Conservation (phyloP, 2,329 filamentous ascomycete genomes). For the Cytospora chrysosperma region DNA sequence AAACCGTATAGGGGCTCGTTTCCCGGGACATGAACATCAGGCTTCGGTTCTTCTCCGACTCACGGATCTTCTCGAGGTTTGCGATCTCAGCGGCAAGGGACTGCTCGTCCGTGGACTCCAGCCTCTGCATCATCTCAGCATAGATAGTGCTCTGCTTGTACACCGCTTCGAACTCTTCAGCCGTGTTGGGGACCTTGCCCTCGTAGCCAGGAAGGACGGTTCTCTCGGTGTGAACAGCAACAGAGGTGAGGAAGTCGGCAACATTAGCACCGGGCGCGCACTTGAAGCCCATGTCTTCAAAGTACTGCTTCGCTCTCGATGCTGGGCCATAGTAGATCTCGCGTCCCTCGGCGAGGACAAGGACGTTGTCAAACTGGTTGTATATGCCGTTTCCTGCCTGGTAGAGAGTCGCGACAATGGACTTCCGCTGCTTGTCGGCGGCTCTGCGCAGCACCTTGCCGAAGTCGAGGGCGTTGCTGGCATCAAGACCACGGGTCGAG, state of each 20-base stretch:
- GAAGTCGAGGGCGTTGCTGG: conserved; percentile 53
- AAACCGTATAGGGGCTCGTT: neutral
- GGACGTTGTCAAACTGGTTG: conserved; percentile 67
- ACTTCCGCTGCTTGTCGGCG: conserved; percentile 60
- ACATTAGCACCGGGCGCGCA: conserved; percentile 62
- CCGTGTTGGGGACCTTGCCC: conserved; percentile 57
- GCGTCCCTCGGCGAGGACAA: conserved; percentile 65
- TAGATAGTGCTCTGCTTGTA: conserved; percentile 41
- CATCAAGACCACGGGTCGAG: conserved; percentile 63
- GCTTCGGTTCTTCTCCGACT: neutral
- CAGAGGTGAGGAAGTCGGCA: conserved; percentile 64
- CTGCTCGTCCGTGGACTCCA: neutral
- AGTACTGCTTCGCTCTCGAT: conserved; percentile 59
- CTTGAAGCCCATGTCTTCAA: conserved; percentile 63
- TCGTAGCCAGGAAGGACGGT: conserved; percentile 58
- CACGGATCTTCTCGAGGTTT: neutral
- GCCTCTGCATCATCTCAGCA: conserved; percentile 25
- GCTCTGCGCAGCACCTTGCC: conserved; percentile 59
- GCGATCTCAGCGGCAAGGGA: conserved; percentile 23
- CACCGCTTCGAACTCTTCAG: conserved; percentile 55
- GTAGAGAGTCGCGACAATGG: conserved; percentile 64
- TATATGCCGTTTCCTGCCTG: conserved; percentile 71
- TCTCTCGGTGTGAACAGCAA: conserved; percentile 51
- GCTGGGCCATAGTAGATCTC: conserved; percentile 64
- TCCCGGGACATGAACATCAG: neutral